phyloP scores from a whole-genome alignment of 768 basidiomycete genomes.

The Pleurotus citrinopileatus region DNA sequence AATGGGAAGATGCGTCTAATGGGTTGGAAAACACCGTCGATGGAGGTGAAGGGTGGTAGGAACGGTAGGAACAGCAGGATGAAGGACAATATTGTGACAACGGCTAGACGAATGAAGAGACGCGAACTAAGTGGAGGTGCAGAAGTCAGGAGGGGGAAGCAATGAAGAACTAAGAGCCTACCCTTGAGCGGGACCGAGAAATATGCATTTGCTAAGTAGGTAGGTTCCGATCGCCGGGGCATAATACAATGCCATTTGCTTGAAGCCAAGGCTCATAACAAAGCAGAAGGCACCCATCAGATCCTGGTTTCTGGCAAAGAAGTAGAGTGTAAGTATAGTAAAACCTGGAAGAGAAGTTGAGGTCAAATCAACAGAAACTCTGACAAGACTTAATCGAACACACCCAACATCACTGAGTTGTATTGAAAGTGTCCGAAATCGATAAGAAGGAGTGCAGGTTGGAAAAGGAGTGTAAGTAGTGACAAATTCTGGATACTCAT shows the following conservation, averaged over 20 bases:
- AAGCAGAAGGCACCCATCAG: constrained; percentile 76
- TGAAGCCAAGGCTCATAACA: constrained; percentile 85
- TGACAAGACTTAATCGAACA: constrained; percentile 20
- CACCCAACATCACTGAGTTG: constrained; percentile 91
- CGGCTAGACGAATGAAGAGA: constrained; percentile 66
- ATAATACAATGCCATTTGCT: constrained; percentile 96
- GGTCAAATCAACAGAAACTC: not conserved
- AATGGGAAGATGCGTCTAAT: constrained; percentile 90
- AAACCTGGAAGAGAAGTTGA: constrained; percentile 45
- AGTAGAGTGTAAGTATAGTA: constrained; percentile 64
- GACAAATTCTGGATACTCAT: constrained; percentile 53
- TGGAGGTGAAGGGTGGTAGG: constrained; percentile 62
- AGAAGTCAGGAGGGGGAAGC: not conserved
- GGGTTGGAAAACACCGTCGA: constrained; percentile 52
- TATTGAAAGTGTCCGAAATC: constrained; percentile 97
- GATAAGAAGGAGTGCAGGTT: constrained; percentile 80
- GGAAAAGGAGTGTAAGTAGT: constrained; percentile 69
- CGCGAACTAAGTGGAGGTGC: constrained; percentile 25
- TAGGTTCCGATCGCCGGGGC: constrained; percentile 91
- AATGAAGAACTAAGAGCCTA: constrained; percentile 28
- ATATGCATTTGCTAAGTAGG: constrained; percentile 85
- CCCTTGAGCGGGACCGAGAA: constrained; percentile 71
- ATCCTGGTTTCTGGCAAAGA: constrained; percentile 69
- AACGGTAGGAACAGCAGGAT: constrained; percentile 75
- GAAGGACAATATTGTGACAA: constrained; percentile 63